Conservation (phyloP, 2,329 filamentous ascomycete species). For the Alternaria incomplexa region DNA sequence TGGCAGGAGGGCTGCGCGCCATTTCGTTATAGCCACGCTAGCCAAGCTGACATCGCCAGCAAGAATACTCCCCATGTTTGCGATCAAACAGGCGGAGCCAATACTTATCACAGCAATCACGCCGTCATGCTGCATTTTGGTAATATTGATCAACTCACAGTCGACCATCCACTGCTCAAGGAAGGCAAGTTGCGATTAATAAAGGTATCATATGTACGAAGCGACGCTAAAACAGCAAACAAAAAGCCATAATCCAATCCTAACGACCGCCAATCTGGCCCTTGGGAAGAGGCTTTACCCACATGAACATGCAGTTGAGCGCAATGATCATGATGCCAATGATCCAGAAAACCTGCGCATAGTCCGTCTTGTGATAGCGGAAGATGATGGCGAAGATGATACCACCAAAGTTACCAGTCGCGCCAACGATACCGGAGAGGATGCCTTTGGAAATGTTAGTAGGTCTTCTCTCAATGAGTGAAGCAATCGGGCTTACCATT, state of each 20-base stretch:
- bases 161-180: background rate
- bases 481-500: conserved; percentile 64
- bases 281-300: conserved; percentile 66
- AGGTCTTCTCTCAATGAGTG: background rate
- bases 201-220: conserved; percentile 7
- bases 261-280: conserved; percentile 57
- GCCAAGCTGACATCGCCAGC: background rate
- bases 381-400: conserved; percentile 85
- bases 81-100: background rate
- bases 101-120: background rate
- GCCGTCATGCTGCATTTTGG: background rate
- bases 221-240: conserved; percentile 1
- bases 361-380: conserved; percentile 73
- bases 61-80: background rate
- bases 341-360: conserved; percentile 77
- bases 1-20: background rate
- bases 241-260: background rate
- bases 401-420: conserved; percentile 82
- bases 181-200: background rate
- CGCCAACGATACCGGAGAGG: conserved; percentile 79
- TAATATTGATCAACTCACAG: background rate
- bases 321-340: conserved; percentile 77
- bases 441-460: conserved; percentile 49
- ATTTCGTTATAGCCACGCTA: background rate
- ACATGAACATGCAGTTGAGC: conserved; percentile 69